These are phyloP conservation scores for Verticillium dahliae DNA, from an alignment of 2,329 filamentous ascomycete genomes.

Conservation along the genomic window DNA sequence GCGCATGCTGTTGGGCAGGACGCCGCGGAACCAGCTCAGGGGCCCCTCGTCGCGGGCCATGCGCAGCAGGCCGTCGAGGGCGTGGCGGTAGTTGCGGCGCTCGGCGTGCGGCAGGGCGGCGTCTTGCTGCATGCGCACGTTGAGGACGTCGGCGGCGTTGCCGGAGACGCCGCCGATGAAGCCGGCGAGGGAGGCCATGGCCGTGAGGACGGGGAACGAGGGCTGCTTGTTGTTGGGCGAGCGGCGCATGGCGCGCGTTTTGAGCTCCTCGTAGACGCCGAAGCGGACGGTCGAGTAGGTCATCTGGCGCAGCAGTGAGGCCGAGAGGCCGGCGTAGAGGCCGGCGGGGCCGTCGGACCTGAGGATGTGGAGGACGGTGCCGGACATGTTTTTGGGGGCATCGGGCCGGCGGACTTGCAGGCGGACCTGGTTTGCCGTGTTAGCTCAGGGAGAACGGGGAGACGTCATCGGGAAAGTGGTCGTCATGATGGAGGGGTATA, in stretches of 20 bases:
- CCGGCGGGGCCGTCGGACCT: constrained; percentile 69
- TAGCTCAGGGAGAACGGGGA: not conserved
- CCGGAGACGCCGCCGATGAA: constrained; percentile 84
- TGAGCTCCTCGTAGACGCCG: constrained; percentile 92
- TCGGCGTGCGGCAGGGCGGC: constrained; percentile 66
- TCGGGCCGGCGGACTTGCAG: constrained; percentile 76
- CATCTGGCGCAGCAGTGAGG: constrained; percentile 84
- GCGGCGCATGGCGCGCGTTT: constrained; percentile 54
- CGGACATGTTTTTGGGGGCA: constrained; percentile 72
- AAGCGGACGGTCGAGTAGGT: constrained; percentile 97
- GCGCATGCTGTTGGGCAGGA: constrained; percentile 74
- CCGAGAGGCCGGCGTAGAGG: constrained; percentile 86
- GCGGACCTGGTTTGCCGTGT: constrained; percentile 54
- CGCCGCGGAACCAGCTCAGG: constrained; percentile 71
- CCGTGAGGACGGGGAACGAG: constrained; percentile 70
- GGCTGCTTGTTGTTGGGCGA: constrained; percentile 37
- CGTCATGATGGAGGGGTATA: constrained; percentile 1
- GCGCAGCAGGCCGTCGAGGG: constrained; percentile 75
- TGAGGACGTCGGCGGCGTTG: constrained; percentile 92
- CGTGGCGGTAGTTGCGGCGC: constrained; percentile 83
- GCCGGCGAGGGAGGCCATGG: constrained; percentile 75
- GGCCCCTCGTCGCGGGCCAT: constrained; percentile 85
- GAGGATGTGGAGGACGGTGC: constrained; percentile 78
- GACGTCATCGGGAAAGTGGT: not conserved
- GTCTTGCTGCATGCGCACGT: constrained; percentile 97